Evolutionary conservation across 192 early-diverging fungal species (phyloP).

Genomic region (Piromyces sp.): DNA sequence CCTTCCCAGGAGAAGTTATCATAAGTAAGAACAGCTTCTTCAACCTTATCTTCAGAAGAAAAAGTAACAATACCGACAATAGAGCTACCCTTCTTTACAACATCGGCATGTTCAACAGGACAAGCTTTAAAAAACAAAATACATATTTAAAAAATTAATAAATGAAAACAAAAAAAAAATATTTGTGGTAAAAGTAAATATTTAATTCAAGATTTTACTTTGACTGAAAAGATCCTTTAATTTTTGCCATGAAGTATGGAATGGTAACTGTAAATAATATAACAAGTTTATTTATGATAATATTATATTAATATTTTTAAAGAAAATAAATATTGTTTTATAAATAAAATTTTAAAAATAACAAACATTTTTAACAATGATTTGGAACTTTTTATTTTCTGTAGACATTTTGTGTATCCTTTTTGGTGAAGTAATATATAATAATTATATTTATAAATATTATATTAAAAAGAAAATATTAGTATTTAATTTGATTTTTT

Average conservation of each 20-base stretch:
- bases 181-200: too few species aligned
- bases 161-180: too few species aligned
- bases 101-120: not conserved
- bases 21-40: not conserved
- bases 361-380: not conserved
- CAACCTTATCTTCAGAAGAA: not conserved
- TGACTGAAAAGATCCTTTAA: not conserved
- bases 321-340: too few species aligned
- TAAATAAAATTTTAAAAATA: not conserved
- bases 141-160: not conserved
- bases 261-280: not conserved
- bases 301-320: too few species aligned
- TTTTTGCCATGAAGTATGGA: not conserved
- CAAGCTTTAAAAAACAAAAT: not conserved
- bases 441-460: too few species aligned
- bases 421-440: too few species aligned
- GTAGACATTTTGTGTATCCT: not conserved
- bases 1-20: not conserved
- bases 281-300: too few species aligned
- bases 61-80: not conserved
- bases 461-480: too few species aligned
- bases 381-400: not conserved
- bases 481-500: too few species aligned
- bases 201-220: too few species aligned
- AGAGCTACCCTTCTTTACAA: not conserved